These are phyloP conservation scores for Backusella tarrabulga DNA, from an alignment of 192 early-diverging fungal genomes.

Conservation along the genomic window DNA sequence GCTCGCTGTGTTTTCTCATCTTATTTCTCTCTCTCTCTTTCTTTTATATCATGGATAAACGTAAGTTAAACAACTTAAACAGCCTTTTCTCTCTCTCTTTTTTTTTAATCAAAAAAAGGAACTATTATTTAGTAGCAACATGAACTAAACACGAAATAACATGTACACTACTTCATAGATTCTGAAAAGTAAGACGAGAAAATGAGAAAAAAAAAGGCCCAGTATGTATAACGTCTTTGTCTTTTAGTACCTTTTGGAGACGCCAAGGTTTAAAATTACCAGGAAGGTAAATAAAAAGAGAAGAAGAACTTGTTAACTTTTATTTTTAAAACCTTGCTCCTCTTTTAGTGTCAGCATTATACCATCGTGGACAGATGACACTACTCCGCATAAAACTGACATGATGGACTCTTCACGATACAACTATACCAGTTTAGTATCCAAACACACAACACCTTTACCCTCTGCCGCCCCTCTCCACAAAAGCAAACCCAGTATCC, in stretches of 20 bases:
- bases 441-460: neutral
- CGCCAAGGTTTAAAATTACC: neutral
- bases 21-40: no score
- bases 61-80: neutral
- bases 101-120: neutral
- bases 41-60: neutral
- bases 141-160: neutral
- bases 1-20: no score
- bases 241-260: neutral
- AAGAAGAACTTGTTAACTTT: neutral
- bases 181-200: neutral
- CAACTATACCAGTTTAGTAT: constrained; percentile 43
- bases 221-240: neutral
- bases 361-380: neutral
- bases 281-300: neutral
- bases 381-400: neutral
- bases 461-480: neutral
- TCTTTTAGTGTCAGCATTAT: neutral
- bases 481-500: constrained; percentile 1
- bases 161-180: neutral
- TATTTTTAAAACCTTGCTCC: neutral
- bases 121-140: neutral
- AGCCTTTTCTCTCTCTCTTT: neutral
- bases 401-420: constrained; percentile 46
- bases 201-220: neutral